phyloP scores from a whole-genome alignment of 768 basidiomycete genomes.

The Lyophyllum atratum region DNA sequence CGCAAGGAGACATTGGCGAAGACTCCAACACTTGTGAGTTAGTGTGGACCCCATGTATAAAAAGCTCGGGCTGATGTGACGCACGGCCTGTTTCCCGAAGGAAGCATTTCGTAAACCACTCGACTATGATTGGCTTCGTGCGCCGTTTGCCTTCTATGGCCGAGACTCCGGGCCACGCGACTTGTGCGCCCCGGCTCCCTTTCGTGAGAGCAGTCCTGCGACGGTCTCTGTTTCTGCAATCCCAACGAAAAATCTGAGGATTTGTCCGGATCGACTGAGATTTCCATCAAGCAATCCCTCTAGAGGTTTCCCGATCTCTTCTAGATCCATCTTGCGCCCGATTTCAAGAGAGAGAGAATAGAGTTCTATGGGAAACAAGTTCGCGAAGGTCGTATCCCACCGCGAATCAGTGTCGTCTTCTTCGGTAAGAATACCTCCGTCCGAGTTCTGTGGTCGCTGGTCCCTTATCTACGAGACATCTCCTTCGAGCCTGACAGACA shows the following conservation, averaged over 20 bases:
- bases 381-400: neutral
- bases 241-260: neutral
- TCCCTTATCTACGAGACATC: constrained; percentile 2
- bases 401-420: neutral
- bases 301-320: neutral
- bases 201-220: constrained; percentile 3
- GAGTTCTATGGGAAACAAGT: neutral
- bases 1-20: neutral
- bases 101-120: constrained; percentile 2
- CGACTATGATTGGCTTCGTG: constrained; percentile 2
- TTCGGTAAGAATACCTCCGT: neutral
- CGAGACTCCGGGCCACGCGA: neutral
- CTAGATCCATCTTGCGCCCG: neutral
- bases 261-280: neutral
- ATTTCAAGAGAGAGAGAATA: neutral
- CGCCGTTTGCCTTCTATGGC: neutral
- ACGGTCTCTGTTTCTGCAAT: neutral
- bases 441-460: neutral
- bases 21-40: neutral
- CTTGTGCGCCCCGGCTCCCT: constrained; percentile 1
- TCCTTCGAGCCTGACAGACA: neutral
- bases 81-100: neutral
- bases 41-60: neutral
- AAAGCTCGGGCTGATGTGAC: neutral
- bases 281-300: neutral